These are phyloP conservation scores for Boletus eberwhitei DNA, from an alignment of 768 basidiomycete genomes.

Conservation along the genomic window DNA sequence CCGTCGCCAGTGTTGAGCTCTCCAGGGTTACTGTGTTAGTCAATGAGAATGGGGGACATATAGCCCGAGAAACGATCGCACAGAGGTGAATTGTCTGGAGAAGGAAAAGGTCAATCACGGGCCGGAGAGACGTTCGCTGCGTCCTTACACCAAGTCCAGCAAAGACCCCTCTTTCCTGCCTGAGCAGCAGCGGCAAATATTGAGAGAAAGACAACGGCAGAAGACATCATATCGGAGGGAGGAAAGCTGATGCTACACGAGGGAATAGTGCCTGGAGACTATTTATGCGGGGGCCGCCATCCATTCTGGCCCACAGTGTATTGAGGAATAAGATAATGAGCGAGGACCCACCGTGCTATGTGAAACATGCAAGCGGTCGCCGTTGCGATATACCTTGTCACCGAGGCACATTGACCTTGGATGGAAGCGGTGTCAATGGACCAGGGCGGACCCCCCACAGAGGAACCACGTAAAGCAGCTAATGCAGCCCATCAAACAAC, in stretches of 20 bases:
- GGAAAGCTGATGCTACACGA: neutral
- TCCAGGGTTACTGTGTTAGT: conserved; percentile 23
- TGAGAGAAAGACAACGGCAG: conserved; percentile 11
- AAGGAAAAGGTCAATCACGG: neutral
- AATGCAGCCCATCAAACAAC: neutral
- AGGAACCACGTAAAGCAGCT: neutral
- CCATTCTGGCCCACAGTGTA: too few relatives aligned
- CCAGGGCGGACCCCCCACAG: neutral
- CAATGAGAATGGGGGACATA: neutral
- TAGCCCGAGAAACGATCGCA: conserved; percentile 7
- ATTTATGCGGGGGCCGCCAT: neutral
- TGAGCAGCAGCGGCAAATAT: conserved; percentile 16
- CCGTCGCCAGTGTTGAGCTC: conserved; percentile 29
- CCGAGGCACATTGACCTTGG: neutral
- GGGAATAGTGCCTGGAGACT: too few relatives aligned
- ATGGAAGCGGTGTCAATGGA: conserved; percentile 2
- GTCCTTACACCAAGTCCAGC: conserved; percentile 35
- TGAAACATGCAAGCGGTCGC: neutral
- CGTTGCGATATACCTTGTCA: neutral
- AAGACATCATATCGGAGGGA: conserved; percentile 16
- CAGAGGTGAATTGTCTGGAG: conserved; percentile 30
- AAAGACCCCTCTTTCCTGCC: conserved; percentile 39
- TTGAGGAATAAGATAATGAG: neutral
- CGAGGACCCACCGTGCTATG: neutral
- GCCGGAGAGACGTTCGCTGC: neutral